Evolutionary conservation across 306 rosid species (phyloP).

Genomic region (Cucurbita maxima): DNA sequence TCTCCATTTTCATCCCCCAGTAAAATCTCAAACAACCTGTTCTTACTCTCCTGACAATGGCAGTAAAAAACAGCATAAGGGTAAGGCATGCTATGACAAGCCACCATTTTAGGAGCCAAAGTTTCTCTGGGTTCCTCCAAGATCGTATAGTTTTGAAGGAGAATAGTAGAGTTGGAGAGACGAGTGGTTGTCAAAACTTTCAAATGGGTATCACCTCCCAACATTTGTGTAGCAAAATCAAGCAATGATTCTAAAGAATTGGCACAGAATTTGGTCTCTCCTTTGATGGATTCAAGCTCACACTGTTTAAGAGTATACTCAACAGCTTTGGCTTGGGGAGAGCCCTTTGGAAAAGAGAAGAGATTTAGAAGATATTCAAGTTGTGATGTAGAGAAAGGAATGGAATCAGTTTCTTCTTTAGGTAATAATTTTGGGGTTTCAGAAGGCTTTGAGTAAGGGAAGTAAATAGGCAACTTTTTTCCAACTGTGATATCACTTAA

Average conservation of each 20-base stretch:
- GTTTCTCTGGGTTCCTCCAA: conserved; percentile 18
- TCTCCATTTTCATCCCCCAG: conserved; percentile 45
- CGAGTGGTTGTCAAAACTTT: conserved; percentile 33
- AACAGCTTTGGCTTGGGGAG: conserved; percentile 53
- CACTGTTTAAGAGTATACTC: conserved; percentile 42
- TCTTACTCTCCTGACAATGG: conserved; percentile 38
- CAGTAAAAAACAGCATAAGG: conserved; percentile 67
- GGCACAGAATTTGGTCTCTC: conserved; percentile 58
- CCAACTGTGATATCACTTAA: conserved; percentile 36
- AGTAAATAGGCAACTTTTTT: conserved; percentile 40
- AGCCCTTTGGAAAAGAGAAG: conserved; percentile 35
- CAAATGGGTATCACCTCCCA: conserved; percentile 26
- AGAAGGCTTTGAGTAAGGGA: conserved; percentile 27
- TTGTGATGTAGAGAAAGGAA: conserved; percentile 43
- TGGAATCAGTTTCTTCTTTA: conserved; percentile 38
- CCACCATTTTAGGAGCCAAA: conserved; percentile 32
- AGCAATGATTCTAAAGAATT: conserved; percentile 49
- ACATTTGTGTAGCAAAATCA: conserved; percentile 21
- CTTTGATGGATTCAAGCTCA: conserved; percentile 32
- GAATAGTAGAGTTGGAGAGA: conserved; percentile 16
- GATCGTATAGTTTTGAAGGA: conserved; percentile 52
- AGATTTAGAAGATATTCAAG: conserved; percentile 30
- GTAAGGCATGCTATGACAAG: conserved; percentile 64
- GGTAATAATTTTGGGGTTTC: conserved; percentile 38
- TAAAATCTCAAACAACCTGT: conserved; percentile 29